A percentile compares a stretch with the other conserved stretches of the same genome.
Evolutionary conservation across 768 basidiomycete genomes (phyloP).

Genomic region (Russula foetens): DNA sequence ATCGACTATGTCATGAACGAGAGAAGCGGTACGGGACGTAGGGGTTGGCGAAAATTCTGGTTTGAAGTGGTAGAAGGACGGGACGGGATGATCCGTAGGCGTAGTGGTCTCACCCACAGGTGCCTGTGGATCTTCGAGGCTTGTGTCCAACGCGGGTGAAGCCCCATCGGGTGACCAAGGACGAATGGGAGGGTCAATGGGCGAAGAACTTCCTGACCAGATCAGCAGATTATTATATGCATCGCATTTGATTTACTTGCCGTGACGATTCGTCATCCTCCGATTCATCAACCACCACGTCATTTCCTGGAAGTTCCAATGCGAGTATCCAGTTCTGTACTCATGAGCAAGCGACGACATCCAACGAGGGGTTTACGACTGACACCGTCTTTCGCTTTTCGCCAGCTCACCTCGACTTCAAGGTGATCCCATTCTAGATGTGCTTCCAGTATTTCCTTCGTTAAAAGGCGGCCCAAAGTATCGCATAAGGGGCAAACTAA

Average conservation of each 20-base stretch:
- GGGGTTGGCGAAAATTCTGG: background rate
- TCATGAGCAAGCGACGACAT: background rate
- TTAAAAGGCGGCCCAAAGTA: slow-evolving; percentile 35
- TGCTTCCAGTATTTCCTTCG: slow-evolving; percentile 35
- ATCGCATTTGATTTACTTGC: background rate
- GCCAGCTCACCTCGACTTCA: slow-evolving; percentile 34
- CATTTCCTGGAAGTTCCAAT: slow-evolving; percentile 2
- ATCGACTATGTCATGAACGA: background rate
- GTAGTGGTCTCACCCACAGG: background rate
- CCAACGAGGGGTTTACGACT: slow-evolving; percentile 5
- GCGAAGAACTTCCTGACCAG: background rate
- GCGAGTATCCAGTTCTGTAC: slow-evolving; percentile 4
- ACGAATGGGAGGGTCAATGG: background rate
- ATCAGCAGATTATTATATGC: background rate
- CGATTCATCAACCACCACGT: background rate
- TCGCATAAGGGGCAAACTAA: slow-evolving; percentile 53
- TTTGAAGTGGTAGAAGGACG: background rate
- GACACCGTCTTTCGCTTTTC: slow-evolving; percentile 19
- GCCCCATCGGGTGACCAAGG: background rate
- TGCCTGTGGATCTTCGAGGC: background rate
- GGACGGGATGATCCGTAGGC: background rate
- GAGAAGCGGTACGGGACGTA: background rate
- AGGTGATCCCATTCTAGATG: slow-evolving; percentile 46
- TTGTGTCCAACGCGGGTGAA: background rate
- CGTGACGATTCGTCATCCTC: background rate